Conservation (phyloP, 2,329 filamentous ascomycete species). For the Colletotrichum simmondsii region DNA sequence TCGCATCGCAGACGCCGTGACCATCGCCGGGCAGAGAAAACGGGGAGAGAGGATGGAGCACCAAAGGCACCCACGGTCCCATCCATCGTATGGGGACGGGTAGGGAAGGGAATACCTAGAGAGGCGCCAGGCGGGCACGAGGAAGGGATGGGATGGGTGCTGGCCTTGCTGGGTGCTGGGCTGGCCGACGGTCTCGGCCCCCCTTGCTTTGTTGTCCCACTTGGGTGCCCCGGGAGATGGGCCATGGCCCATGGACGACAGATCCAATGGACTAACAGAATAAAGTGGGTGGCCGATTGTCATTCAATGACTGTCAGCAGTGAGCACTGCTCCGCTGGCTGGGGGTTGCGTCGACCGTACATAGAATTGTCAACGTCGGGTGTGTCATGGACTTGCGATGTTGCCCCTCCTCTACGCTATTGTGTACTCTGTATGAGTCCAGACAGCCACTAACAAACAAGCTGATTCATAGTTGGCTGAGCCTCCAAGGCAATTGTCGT, state of each 20-base stretch:
- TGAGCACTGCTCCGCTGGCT: constrained; percentile 12
- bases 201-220: constrained; percentile 29
- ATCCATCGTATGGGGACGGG: neutral
- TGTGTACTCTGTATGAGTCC: neutral
- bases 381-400: neutral
- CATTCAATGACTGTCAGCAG: constrained; percentile 24
- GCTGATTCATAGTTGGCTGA: neutral
- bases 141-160: neutral
- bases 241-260: constrained; percentile 3
- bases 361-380: neutral
- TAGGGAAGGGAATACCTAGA: neutral
- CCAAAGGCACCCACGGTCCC: neutral
- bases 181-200: constrained; percentile 18
- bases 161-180: neutral
- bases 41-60: neutral
- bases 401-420: neutral
- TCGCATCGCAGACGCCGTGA: neutral
- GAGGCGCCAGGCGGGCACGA: neutral
- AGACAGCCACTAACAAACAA: neutral
- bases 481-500: neutral
- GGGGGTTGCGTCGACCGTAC: neutral
- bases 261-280: neutral
- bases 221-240: constrained; percentile 21
- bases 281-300: constrained; percentile 18
- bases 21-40: neutral